Evolutionary conservation across 768 basidiomycete species (phyloP), one percentile per base, ranked within the genome.

Genomic region (Hydnum rufescens): DNA sequence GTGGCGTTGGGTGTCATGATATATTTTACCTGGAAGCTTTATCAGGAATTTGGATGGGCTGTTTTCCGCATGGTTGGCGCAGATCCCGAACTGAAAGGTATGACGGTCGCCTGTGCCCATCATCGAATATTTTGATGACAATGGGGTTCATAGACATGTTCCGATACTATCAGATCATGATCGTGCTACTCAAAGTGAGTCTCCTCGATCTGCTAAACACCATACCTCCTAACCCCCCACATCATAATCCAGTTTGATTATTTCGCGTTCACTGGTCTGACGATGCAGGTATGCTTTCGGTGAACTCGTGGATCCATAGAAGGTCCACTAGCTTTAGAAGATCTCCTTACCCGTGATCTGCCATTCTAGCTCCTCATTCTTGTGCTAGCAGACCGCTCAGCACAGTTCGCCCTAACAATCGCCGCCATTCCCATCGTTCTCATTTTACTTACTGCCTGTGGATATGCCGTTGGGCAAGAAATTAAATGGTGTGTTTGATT

Each of bases 221-320:
- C 25, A 13, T 28, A 47, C 26, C 34, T 47, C 13, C 36, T 39
- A 13, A 13, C 22, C 13, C 36, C 36, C 36, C 13, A 13, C 13
- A 13, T 39, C 36, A 39, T 39, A 13, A 39, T 39, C 13, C 44
- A 47, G 63, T 86, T 89, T 63, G 85, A 89, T 64, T 89, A 87
- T 64, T 89, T 89, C 68, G 77, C 74, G 63, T 88, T 89, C 61
- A 71, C 74, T 22, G 86, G 80, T n/a, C 79, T 88, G 25, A 87
- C 85, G 2, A 86, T 87, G 74, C 86, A 89, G n/a, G n/a, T n/a
- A n/a, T n/a, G n/a, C n/a, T n/a, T n/a, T n/a, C 76, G 85, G 75
- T 49, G 13, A 23, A 13, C 25, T 48, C 46, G 6, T 16, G 13
- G 25, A 13, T 16, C 25, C 46, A 8, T 13, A 6, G 13, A 8